These are phyloP conservation scores for Sporobolomyces pararoseus DNA, from an alignment of 768 basidiomycete species.

Conservation along the genomic window DNA sequence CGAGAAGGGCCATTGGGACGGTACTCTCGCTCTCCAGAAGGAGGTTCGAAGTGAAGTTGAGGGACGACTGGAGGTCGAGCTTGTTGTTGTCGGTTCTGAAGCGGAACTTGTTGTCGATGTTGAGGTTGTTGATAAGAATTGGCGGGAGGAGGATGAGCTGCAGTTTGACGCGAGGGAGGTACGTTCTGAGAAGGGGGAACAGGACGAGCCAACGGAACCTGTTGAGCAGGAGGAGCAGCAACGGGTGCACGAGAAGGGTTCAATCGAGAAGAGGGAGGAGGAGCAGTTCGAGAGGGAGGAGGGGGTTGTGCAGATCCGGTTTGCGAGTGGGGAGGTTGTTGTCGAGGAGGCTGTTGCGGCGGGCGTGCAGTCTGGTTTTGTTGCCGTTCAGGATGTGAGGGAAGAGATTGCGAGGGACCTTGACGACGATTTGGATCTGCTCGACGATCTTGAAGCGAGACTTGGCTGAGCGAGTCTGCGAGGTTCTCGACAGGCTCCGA, in stretches of 20 bases:
- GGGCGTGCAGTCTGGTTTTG: neutral
- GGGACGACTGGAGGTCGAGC: slow-evolving; percentile 11
- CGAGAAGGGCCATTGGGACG: neutral
- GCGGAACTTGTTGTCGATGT: slow-evolving; percentile 1
- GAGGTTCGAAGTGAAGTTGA: slow-evolving; percentile 25
- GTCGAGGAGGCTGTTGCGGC: neutral
- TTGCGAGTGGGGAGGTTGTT: neutral
- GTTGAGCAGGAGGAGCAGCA: neutral
- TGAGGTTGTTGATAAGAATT: neutral
- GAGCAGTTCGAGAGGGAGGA: neutral
- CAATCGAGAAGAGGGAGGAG: slow-evolving; percentile 1
- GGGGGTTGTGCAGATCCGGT: neutral
- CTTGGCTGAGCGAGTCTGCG: neutral
- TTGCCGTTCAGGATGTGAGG: neutral
- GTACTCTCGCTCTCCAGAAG: slow-evolving; percentile 12
- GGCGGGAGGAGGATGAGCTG: neutral
- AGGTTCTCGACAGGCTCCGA: neutral
- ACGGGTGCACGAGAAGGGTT: neutral
- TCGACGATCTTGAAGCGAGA: slow-evolving; percentile 2
- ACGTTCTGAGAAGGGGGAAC: neutral
- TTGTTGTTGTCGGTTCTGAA: neutral
- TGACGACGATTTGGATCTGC: neutral
- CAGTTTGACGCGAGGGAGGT: neutral
- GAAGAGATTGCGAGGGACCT: neutral
- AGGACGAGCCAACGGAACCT: neutral